Evolutionary conservation across 305 asterid genomes (phyloP).

Genomic region (Fraxinus paxiana): DNA sequence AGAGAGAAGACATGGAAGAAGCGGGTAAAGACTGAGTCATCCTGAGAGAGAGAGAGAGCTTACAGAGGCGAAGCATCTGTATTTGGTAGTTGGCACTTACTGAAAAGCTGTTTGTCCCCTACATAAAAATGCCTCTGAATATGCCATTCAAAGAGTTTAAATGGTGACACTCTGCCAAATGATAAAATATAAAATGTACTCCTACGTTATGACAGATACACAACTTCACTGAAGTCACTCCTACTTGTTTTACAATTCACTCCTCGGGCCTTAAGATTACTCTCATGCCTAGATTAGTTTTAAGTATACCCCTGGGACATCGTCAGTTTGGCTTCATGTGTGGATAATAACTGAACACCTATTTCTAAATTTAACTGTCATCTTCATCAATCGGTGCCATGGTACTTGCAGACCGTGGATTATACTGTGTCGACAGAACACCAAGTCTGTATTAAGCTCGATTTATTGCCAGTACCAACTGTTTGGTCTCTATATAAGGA

Average conservation of each 20-base stretch:
- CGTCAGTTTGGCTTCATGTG: slow-evolving; percentile 1
- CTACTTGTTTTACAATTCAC: neutral
- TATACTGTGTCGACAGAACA: slow-evolving; percentile 93
- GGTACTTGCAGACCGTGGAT: slow-evolving; percentile 96
- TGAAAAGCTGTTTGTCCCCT: neutral
- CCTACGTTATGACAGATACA: neutral
- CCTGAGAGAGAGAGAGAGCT: neutral
- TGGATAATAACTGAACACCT: slow-evolving; percentile 5
- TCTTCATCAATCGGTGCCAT: slow-evolving; percentile 64
- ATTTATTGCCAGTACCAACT: slow-evolving; percentile 19
- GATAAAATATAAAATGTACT: neutral
- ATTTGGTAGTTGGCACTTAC: neutral
- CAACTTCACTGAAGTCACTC: neutral
- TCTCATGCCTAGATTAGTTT: neutral
- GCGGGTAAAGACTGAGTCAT: neutral
- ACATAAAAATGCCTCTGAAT: slow-evolving; percentile 16
- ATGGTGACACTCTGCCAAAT: neutral
- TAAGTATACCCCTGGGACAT: slow-evolving; percentile 1
- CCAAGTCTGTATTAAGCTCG: slow-evolving; percentile 53
- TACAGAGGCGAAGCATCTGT: neutral
- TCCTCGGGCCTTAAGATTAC: neutral
- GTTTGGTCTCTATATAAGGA: slow-evolving; percentile 17
- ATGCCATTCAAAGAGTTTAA: slow-evolving; percentile 10
- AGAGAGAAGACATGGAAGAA: neutral
- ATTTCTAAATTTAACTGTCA: slow-evolving; percentile 20